Percentiles rank a stretch among this genome's conserved stretches.
phyloP scores from a whole-genome alignment of 495 filamentous ascomycete species.

The Hypomontagnella submonticulosa region DNA sequence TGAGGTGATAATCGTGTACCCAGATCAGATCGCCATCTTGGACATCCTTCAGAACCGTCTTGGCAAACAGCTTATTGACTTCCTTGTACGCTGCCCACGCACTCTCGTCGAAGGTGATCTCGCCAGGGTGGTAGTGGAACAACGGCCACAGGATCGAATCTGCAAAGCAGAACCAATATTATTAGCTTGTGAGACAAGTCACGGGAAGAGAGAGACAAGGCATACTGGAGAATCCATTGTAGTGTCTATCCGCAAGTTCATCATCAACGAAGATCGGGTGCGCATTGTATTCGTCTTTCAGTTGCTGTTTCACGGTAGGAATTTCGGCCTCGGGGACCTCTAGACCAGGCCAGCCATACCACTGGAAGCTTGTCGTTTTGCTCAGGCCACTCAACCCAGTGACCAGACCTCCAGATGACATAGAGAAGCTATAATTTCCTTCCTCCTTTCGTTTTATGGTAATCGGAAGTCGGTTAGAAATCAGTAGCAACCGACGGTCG shows the following conservation, averaged over 20 bases:
- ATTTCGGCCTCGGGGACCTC: slow-evolving; percentile 81
- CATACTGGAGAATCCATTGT: slow-evolving; percentile 88
- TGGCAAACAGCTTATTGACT: slow-evolving; percentile 88
- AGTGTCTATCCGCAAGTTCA: slow-evolving; percentile 81
- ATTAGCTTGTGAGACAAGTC: neutral
- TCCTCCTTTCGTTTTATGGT: slow-evolving; percentile 92
- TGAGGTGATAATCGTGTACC: slow-evolving; percentile 97
- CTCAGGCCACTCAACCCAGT: slow-evolving; percentile 89
- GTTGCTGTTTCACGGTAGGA: slow-evolving; percentile 69
- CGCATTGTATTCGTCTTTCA: slow-evolving; percentile 78
- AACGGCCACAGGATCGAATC: slow-evolving; percentile 96
- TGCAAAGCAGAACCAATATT: slow-evolving; percentile 47
- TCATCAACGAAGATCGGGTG: slow-evolving; percentile 83
- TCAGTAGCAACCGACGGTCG: slow-evolving; percentile 73
- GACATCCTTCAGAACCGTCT: slow-evolving; percentile 75
- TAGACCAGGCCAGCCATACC: slow-evolving; percentile 97
- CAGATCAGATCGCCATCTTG: slow-evolving; percentile 86
- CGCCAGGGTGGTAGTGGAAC: slow-evolving; percentile 94
- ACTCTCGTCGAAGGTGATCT: slow-evolving; percentile 88
- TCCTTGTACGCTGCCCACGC: slow-evolving; percentile 88
- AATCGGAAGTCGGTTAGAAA: slow-evolving; percentile 94
- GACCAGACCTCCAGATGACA: slow-evolving; percentile 95
- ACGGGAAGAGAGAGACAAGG: neutral
- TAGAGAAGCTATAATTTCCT: slow-evolving; percentile 82
- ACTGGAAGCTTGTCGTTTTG: slow-evolving; percentile 92